These are phyloP conservation scores for Medicago arabica DNA, from an alignment of 306 rosid genomes.

Conservation along the genomic window DNA sequence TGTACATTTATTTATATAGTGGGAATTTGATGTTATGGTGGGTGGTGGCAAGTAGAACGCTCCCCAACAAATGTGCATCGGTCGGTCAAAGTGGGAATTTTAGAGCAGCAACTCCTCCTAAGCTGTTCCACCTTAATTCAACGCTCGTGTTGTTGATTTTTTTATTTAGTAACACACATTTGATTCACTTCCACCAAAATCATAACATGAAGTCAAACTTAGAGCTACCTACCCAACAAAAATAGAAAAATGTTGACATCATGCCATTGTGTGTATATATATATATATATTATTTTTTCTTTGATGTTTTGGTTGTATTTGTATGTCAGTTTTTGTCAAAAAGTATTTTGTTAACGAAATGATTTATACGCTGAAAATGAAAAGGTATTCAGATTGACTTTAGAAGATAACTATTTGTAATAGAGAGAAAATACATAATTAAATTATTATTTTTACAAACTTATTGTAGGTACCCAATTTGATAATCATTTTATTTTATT, in stretches of 20 bases:
- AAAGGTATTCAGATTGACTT: too few relatives aligned
- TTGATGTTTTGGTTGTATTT: too few relatives aligned
- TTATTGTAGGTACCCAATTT: too few relatives aligned
- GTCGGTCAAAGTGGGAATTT: slow-evolving; percentile 12
- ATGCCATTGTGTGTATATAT: too few relatives aligned
- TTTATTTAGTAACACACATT: slow-evolving; percentile 14
- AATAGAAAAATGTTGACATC: slow-evolving; percentile 40
- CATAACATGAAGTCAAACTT: slow-evolving; percentile 47
- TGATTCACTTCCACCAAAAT: slow-evolving; percentile 54
- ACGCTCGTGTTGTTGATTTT: slow-evolving; percentile 41
- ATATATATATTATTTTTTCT: too few relatives aligned
- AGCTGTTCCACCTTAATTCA: slow-evolving; percentile 33
- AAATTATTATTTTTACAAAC: too few relatives aligned
- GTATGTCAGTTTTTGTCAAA: too few relatives aligned
- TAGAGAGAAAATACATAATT: too few relatives aligned
- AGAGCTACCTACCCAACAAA: slow-evolving; percentile 68
- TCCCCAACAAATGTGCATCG: slow-evolving; percentile 57
- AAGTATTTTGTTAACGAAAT: too few relatives aligned
- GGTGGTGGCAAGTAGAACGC: slow-evolving; percentile 74
- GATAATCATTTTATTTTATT: too few relatives aligned
- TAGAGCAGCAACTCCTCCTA: slow-evolving; percentile 41
- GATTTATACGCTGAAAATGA: too few relatives aligned
- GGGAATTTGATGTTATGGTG: slow-evolving; percentile 35
- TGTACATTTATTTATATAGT: slow-evolving; percentile 21
- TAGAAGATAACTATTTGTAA: too few relatives aligned